Evolutionary conservation across 345 rosid genomes (phyloP).

Genomic region (Cardamine occulta): DNA sequence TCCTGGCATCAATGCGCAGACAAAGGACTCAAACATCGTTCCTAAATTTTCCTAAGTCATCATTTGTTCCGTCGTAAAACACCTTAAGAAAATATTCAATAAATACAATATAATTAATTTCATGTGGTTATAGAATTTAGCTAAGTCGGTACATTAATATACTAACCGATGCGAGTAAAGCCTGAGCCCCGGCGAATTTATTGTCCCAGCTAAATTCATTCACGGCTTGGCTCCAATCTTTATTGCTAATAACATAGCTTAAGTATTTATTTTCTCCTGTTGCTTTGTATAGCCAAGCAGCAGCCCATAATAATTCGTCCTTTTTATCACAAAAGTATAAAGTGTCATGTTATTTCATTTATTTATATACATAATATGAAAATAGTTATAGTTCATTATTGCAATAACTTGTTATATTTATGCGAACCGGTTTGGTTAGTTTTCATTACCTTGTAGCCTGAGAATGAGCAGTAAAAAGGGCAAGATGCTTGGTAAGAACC

Average conservation of each 20-base stretch:
- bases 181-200: constrained; percentile 78
- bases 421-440: neutral
- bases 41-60: constrained; percentile 55
- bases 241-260: constrained; percentile 62
- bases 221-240: constrained; percentile 80
- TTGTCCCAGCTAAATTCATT: constrained; percentile 95
- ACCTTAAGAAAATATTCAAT: constrained; percentile 49
- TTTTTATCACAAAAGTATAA: constrained; percentile 7
- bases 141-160: neutral
- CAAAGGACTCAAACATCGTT: constrained; percentile 60
- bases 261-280: constrained; percentile 59
- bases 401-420: neutral
- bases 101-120: neutral
- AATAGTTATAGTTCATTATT: neutral
- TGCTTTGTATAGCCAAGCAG: constrained; percentile 78
- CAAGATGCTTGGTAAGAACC: constrained; percentile 71
- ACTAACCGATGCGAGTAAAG: constrained; percentile 65
- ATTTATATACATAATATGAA: neutral
- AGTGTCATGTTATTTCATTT: constrained; percentile 8
- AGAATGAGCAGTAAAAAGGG: constrained; percentile 90
- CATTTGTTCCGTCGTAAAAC: constrained; percentile 58
- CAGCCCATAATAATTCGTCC: constrained; percentile 91
- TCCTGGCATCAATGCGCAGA: constrained; percentile 81
- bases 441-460: constrained; percentile 76
- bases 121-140: neutral